These are phyloP conservation scores for Amanita brunnescens DNA, from an alignment of 768 basidiomycete genomes.

Conservation along the genomic window DNA sequence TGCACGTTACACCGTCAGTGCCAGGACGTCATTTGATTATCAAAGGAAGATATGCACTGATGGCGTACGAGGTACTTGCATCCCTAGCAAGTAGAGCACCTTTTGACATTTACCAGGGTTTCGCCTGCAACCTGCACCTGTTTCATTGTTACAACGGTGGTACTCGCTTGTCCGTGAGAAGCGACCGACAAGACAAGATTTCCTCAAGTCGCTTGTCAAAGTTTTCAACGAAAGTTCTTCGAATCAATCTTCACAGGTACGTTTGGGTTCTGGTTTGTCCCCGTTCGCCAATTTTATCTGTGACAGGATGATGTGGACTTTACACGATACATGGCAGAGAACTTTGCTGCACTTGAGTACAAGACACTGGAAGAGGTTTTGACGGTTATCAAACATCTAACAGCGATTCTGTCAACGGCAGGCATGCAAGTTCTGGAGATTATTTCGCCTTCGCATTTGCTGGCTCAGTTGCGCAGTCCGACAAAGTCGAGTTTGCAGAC, in stretches of 20 bases:
- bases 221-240: slow-evolving; percentile 68
- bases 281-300: not conserved
- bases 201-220: slow-evolving; percentile 73
- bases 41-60: slow-evolving; percentile 50
- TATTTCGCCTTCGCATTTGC: slow-evolving; percentile 61
- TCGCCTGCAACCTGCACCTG: slow-evolving; percentile 51
- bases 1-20: slow-evolving; percentile 74
- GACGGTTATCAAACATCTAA: slow-evolving; percentile 74
- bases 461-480: slow-evolving; percentile 43
- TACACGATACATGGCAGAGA: slow-evolving; percentile 89
- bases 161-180: slow-evolving; percentile 90
- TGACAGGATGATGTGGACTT: slow-evolving; percentile 76
- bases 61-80: slow-evolving; percentile 40
- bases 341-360: slow-evolving; percentile 87
- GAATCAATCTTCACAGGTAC: slow-evolving; percentile 50
- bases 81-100: slow-evolving; percentile 2
- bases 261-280: not conserved
- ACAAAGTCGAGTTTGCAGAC: slow-evolving; percentile 9
- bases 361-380: slow-evolving; percentile 92
- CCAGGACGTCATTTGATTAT: slow-evolving; percentile 75
- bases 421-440: slow-evolving; percentile 78
- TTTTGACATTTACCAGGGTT: slow-evolving; percentile 38
- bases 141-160: slow-evolving; percentile 83
- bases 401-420: slow-evolving; percentile 63
- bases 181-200: slow-evolving; percentile 76